phyloP scores from a whole-genome alignment of 208 protist species.

The Trypanosoma lewisi region DNA sequence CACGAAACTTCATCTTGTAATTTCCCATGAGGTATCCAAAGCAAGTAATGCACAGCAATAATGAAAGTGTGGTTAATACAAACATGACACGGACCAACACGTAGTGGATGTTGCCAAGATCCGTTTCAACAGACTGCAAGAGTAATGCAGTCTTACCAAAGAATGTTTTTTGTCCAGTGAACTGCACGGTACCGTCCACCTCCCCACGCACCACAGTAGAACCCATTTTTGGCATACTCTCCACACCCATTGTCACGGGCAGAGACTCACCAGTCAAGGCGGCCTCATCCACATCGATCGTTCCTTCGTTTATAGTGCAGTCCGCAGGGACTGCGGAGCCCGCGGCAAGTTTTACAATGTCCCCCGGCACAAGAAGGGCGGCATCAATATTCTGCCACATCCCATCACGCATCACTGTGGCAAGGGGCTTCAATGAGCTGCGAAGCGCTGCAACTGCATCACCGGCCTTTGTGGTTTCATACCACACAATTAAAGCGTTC shows the following conservation, averaged over 20 bases:
- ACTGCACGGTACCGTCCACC: slow-evolving; percentile 74
- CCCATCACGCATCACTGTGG: slow-evolving; percentile 83
- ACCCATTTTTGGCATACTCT: slow-evolving; percentile 91
- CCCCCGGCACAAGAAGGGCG: slow-evolving; percentile 90
- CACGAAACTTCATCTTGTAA: slow-evolving; percentile 60
- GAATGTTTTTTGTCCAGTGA: slow-evolving; percentile 92
- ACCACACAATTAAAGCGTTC: slow-evolving; percentile 86
- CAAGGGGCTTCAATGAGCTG: slow-evolving; percentile 77
- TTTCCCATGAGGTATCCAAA: slow-evolving; percentile 78
- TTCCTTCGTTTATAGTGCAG: slow-evolving; percentile 81
- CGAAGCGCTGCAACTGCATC: slow-evolving; percentile 92
- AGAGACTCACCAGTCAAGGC: slow-evolving; percentile 95
- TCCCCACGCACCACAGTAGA: slow-evolving; percentile 83
- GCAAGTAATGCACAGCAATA: slow-evolving; percentile 68
- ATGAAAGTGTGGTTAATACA: slow-evolving; percentile 51
- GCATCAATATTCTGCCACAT: slow-evolving; percentile 80
- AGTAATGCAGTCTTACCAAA: slow-evolving; percentile 93
- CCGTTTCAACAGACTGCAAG: slow-evolving; percentile 76
- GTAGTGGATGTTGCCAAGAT: slow-evolving; percentile 66
- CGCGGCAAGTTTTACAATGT: slow-evolving; percentile 88
- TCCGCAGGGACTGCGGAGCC: slow-evolving; percentile 94
- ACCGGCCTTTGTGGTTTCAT: slow-evolving; percentile 92
- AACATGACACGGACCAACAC: slow-evolving; percentile 73
- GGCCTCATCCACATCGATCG: slow-evolving; percentile 93
- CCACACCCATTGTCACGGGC: slow-evolving; percentile 86